phyloP scores from a whole-genome alignment of 2,329 filamentous ascomycete species.

The Amesomyces nigricolor region DNA sequence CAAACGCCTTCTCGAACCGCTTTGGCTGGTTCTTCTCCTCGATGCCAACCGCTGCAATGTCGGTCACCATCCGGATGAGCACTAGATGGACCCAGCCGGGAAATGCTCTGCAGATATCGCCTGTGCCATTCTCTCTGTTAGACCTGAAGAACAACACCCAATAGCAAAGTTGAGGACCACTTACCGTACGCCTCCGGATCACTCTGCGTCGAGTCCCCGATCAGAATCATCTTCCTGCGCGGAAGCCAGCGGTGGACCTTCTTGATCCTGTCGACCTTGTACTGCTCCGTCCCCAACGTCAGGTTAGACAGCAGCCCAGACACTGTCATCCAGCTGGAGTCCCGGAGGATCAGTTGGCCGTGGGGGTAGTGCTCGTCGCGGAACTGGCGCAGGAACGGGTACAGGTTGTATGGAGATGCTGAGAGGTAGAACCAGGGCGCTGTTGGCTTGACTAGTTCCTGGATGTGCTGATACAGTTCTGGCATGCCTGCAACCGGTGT shows the following conservation, averaged over 20 bases:
- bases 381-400: constrained; percentile 77
- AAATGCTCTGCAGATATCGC: constrained; percentile 51
- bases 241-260: constrained; percentile 78
- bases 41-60: constrained; percentile 64
- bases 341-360: constrained; percentile 78
- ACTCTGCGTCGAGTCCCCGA: constrained; percentile 87
- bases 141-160: not conserved
- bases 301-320: constrained; percentile 72
- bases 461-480: constrained; percentile 67
- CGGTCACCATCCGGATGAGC: constrained; percentile 76
- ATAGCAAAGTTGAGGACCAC: not conserved
- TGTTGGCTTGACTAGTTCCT: constrained; percentile 45
- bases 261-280: constrained; percentile 75
- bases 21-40: constrained; percentile 66
- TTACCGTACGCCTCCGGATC: constrained; percentile 89
- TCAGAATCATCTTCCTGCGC: constrained; percentile 68
- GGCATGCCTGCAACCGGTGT: constrained; percentile 74
- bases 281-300: constrained; percentile 74
- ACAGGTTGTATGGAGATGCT: constrained; percentile 90
- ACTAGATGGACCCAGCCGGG: constrained; percentile 77
- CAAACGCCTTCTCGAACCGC: constrained; percentile 79
- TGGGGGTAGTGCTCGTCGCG: constrained; percentile 63
- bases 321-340: constrained; percentile 80
- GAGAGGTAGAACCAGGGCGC: constrained; percentile 91
- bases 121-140: not conserved